phyloP scores from a whole-genome alignment of 495 filamentous ascomycete species.

The Penicillium manginii region DNA sequence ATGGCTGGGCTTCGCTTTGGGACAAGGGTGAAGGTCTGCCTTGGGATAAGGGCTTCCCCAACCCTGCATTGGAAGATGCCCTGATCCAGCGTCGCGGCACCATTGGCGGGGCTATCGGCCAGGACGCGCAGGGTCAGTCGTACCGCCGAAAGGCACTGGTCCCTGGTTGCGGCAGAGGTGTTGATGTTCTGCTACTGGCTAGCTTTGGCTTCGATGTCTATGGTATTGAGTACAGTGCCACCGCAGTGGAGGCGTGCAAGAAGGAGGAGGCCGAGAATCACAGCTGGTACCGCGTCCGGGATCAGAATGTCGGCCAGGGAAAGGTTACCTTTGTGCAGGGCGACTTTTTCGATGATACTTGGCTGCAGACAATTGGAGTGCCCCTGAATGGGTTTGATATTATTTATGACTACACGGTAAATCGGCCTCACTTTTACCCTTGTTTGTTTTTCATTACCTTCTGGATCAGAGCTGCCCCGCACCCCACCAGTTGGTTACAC shows the following conservation, averaged over 20 bases:
- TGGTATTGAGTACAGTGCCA: slow-evolving; percentile 68
- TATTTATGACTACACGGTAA: slow-evolving; percentile 84
- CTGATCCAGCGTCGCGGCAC: slow-evolving; percentile 51
- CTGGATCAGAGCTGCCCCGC: slow-evolving; percentile 8
- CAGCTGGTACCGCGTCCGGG: slow-evolving; percentile 49
- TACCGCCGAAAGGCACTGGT: slow-evolving; percentile 58
- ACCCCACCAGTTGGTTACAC: neutral
- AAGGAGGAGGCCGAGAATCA: slow-evolving; percentile 45
- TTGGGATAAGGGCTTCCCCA: slow-evolving; percentile 70
- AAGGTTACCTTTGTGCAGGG: slow-evolving; percentile 62
- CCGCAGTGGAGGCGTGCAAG: slow-evolving; percentile 58
- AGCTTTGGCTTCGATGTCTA: slow-evolving; percentile 73
- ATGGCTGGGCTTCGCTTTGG: slow-evolving; percentile 69
- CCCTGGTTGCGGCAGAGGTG: slow-evolving; percentile 76
- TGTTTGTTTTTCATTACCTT: slow-evolving; percentile 1
- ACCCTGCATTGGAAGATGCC: slow-evolving; percentile 67
- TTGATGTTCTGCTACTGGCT: slow-evolving; percentile 73
- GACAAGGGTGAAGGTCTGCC: slow-evolving; percentile 60
- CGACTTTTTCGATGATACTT: slow-evolving; percentile 75
- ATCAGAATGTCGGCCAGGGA: slow-evolving; percentile 54
- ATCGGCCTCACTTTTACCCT: slow-evolving; percentile 20
- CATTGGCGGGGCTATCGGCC: slow-evolving; percentile 44
- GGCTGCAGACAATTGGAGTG: slow-evolving; percentile 49
- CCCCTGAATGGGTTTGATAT: slow-evolving; percentile 68
- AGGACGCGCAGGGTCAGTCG: slow-evolving; percentile 27